Conservation (phyloP, 768 basidiomycete genomes). For the Termitomyces sp. region DNA sequence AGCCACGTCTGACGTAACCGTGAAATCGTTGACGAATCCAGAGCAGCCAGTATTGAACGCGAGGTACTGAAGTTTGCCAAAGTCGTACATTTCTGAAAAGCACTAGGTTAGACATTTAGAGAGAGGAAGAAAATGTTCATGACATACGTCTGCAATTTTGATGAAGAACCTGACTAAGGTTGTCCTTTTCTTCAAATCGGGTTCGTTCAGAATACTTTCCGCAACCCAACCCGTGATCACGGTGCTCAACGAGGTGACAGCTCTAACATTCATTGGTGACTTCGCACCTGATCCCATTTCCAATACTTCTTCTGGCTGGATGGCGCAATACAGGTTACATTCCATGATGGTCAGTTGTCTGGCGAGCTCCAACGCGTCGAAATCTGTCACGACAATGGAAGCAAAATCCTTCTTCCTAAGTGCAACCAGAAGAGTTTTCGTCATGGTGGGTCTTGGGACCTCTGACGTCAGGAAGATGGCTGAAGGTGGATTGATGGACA, state of each 20-base stretch:
- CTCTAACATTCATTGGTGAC: constrained; percentile 67
- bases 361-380: constrained; percentile 88
- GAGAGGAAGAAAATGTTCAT: constrained; percentile 1
- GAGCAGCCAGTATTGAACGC: constrained; percentile 86
- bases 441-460: constrained; percentile 84
- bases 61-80: constrained; percentile 91
- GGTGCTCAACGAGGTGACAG: constrained; percentile 84
- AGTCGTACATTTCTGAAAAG: constrained; percentile 70
- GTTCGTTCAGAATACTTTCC: constrained; percentile 88
- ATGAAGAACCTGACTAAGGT: constrained; percentile 84
- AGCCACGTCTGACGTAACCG: constrained; percentile 91
- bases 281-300: constrained; percentile 70
- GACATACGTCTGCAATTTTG: constrained; percentile 83
- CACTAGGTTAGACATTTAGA: neutral
- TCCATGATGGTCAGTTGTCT: constrained; percentile 95
- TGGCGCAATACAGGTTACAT: constrained; percentile 77
- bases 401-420: constrained; percentile 62
- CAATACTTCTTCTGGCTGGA: constrained; percentile 84
- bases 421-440: constrained; percentile 63
- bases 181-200: constrained; percentile 81
- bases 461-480: constrained; percentile 43
- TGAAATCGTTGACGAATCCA: constrained; percentile 93
- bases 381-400: constrained; percentile 74
- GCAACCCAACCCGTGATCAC: constrained; percentile 95
- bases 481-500: constrained; percentile 61